Evolutionary conservation across 495 filamentous ascomycete genomes (phyloP).

Genomic region (Halenospora varia): DNA sequence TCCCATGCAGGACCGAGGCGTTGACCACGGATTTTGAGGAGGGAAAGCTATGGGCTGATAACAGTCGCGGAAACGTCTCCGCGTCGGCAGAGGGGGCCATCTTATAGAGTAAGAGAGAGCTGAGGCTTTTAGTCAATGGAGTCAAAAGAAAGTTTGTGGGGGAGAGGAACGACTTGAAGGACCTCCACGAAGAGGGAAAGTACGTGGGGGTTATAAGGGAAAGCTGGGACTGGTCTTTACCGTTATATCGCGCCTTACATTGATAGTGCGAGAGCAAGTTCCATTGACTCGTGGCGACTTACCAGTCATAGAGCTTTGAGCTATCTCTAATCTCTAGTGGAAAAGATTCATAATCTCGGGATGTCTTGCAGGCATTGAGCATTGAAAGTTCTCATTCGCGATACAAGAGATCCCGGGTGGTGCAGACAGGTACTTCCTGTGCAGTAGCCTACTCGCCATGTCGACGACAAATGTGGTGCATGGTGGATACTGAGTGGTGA

Average conservation of each 20-base stretch:
- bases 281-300: neutral
- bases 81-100: slow-evolving; percentile 20
- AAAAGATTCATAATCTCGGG: slow-evolving; percentile 12
- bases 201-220: slow-evolving; percentile 7
- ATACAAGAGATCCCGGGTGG: neutral
- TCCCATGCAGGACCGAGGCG: slow-evolving; percentile 49
- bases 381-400: neutral
- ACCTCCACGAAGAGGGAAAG: slow-evolving; percentile 10
- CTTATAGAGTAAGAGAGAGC: slow-evolving; percentile 1
- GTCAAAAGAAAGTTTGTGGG: slow-evolving; percentile 3
- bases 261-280: neutral
- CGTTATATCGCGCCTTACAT: neutral
- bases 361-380: neutral
- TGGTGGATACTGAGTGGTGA: no score
- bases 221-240: neutral
- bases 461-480: no score
- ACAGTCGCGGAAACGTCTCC: slow-evolving; percentile 8
- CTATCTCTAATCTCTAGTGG: slow-evolving; percentile 14
- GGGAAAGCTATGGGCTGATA: slow-evolving; percentile 3
- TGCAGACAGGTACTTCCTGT: neutral
- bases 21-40: slow-evolving; percentile 15
- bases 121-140: slow-evolving; percentile 11
- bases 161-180: slow-evolving; percentile 1
- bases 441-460: no score
- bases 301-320: slow-evolving; percentile 6